Base-by-base conservation (phyloP, 108 stramenopile species). In the Mediolabrus comicus region DNA sequence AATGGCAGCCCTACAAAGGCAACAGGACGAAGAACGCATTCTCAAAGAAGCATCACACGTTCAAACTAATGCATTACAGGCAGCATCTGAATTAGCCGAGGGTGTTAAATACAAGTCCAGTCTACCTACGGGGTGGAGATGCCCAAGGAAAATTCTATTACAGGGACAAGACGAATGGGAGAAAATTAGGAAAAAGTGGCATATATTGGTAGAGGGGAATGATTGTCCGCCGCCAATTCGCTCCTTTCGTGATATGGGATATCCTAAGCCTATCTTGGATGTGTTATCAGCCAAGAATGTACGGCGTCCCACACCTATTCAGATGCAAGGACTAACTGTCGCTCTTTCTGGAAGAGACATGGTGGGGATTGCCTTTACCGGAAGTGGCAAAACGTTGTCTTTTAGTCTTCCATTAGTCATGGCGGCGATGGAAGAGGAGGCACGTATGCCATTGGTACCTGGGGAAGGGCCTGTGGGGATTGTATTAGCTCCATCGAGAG, bases 341-440 rank as follows among this genome's bases (percentile, higher is more conserved):
- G 96, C 97, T 2, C 80, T 99, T 43, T 84, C 94, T 2, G 96
- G 96, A 19, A 85, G 99, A 24, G 99, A 99, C 76, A 97, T 99
- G 98, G 95, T 99, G 46, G 99, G 99, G 27, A 98, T 99, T 63
- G 99, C 99, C 31, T 98, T 98, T 72, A 99, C 99, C 4, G 92
- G 92, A 17, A 75, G 80, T 28, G 99, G 99, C 19, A 99, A 99
- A 72, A 99, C 98, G 0, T 63, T 99, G 12, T 89, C 95, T 14
- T 99, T 99, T 81, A 80, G 86, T 11, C 65, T 99, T 31, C 99
- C 99, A 4, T 67, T 98, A 43, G 88, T 99, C 41, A 89, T 98
- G 92, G 88, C 90, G 13, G 93, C 99, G 7, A 74, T 99, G 66
- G 98, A 98, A 66, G 96, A 97, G 83, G 98, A 99, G 83, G 74